Evolutionary conservation across 768 basidiomycete species (phyloP).

Genomic region (Auriculariales sp.): DNA sequence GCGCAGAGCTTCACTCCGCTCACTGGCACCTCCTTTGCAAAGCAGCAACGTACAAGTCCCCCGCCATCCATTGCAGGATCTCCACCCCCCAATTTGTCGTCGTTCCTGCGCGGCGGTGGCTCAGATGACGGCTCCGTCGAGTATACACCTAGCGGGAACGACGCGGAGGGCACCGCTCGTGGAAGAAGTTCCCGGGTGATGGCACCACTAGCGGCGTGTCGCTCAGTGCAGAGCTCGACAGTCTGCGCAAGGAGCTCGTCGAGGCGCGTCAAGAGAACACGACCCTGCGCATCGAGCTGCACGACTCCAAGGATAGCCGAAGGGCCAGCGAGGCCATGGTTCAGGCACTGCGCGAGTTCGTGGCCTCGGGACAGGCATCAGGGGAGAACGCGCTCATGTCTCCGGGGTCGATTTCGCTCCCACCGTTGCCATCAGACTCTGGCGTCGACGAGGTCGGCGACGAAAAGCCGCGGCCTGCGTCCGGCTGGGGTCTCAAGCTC

Average conservation of each 20-base stretch:
- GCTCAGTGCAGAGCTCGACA: conserved; percentile 32
- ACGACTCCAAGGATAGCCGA: conserved; percentile 67
- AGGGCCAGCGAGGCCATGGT: conserved; percentile 81
- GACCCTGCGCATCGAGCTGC: conserved; percentile 48
- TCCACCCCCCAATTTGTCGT: neutral
- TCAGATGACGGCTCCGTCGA: conserved; percentile 34
- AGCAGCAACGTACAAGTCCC: neutral
- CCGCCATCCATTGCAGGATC: neutral
- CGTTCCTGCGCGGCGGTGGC: conserved; percentile 21
- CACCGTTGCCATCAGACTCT: conserved; percentile 12
- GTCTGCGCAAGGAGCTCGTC: conserved; percentile 44
- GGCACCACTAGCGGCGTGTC: conserved; percentile 24
- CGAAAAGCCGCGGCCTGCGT: neutral
- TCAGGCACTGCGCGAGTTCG: conserved; percentile 69
- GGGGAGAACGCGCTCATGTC: neutral
- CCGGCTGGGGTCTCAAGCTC: conserved; percentile 8
- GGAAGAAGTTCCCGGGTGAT: conserved; percentile 20
- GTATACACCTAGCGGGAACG: conserved; percentile 1
- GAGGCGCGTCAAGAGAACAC: conserved; percentile 45
- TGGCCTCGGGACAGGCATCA: conserved; percentile 24
- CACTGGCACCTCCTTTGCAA: conserved; percentile 40
- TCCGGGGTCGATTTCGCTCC: conserved; percentile 8
- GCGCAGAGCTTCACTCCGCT: conserved; percentile 63
- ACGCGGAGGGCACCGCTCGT: conserved; percentile 6
- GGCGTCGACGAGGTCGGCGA: conserved; percentile 3